Conservation (phyloP, 345 rosid genomes). For the Pugionium cornutum region DNA sequence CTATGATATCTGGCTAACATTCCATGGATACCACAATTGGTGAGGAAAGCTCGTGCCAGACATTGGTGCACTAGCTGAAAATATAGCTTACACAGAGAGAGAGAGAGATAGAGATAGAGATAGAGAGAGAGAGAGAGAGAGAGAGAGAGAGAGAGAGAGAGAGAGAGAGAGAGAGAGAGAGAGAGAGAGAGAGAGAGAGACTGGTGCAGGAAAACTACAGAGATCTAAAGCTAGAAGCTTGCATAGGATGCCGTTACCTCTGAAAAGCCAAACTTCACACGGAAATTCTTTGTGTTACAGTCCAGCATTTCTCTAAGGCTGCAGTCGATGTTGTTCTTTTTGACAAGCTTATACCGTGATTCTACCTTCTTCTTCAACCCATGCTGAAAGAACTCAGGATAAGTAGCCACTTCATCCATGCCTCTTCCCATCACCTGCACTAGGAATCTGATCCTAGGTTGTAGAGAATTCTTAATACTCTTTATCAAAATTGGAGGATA, state of each 20-base stretch:
- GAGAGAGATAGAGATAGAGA: too few relatives aligned
- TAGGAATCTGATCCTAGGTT: conserved; percentile 71
- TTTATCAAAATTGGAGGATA: conserved; percentile 69
- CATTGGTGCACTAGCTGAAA: conserved; percentile 19
- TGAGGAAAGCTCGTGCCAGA: conserved; percentile 21
- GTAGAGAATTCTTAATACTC: conserved; percentile 64
- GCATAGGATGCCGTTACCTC: conserved; percentile 39
- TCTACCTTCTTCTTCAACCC: conserved; percentile 71
- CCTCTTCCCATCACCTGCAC: conserved; percentile 68
- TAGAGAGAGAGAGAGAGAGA: too few relatives aligned
- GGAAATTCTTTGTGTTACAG: conserved; percentile 63
- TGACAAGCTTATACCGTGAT: conserved; percentile 58
- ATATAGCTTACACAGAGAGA: conserved; percentile 10
- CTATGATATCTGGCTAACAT: conserved; percentile 22
- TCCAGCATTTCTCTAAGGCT: conserved; percentile 76
- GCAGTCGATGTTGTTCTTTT: conserved; percentile 53
- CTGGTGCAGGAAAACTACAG: conserved; percentile 3
- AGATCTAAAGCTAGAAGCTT: conserved; percentile 30
- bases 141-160: not conserved
- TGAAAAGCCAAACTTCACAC: conserved; percentile 48
- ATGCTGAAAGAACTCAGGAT: conserved; percentile 67
- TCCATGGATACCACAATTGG: conserved; percentile 7
- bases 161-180: not conserved
- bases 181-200: conserved; percentile 14
- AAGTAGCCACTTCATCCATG: conserved; percentile 59